These are phyloP conservation scores for Ophiostoma ips DNA, from an alignment of 2,329 filamentous ascomycete genomes.

Conservation along the genomic window DNA sequence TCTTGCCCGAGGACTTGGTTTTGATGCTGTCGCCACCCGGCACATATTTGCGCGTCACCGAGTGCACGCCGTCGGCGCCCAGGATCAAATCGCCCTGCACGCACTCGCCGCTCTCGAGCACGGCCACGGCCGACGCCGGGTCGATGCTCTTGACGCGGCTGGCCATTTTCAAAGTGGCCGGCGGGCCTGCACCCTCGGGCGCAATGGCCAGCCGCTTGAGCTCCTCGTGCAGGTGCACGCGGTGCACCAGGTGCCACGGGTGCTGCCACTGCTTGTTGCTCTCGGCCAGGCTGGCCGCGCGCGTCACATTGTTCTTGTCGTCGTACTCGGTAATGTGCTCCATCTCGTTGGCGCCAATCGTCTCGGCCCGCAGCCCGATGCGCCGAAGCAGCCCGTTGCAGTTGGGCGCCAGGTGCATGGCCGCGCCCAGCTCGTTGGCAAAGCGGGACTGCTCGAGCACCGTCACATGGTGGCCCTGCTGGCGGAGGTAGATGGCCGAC, in stretches of 20 bases:
- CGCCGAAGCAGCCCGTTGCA: conserved; percentile 39
- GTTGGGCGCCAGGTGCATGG: conserved; percentile 44
- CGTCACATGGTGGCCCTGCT: conserved; percentile 35
- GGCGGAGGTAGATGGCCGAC: conserved; percentile 37
- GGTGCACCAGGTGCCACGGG: conserved; percentile 37
- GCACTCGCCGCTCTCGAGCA: conserved; percentile 28
- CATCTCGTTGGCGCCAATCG: conserved; percentile 22
- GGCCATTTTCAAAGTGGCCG: conserved; percentile 24
- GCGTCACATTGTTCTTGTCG: conserved; percentile 8
- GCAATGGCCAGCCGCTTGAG: conserved; percentile 32
- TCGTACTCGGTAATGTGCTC: conserved; percentile 10
- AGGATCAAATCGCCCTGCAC: conserved; percentile 34
- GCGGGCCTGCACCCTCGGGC: conserved; percentile 22
- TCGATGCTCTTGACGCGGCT: conserved; percentile 31
- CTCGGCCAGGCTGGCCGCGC: conserved; percentile 20
- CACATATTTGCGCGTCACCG: conserved; percentile 18
- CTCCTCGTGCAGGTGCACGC: conserved; percentile 36
- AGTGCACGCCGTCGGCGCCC: conserved; percentile 36
- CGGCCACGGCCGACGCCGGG: conserved; percentile 23
- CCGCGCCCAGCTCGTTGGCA: conserved; percentile 39
- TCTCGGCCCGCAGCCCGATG: conserved; percentile 25
- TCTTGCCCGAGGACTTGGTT: conserved; percentile 30
- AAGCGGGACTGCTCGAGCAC: conserved; percentile 39
- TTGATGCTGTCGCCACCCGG: conserved; percentile 8
- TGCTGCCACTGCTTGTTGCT: conserved; percentile 32